phyloP scores from a whole-genome alignment of 345 rosid species.

The Pistacia atlantica region DNA sequence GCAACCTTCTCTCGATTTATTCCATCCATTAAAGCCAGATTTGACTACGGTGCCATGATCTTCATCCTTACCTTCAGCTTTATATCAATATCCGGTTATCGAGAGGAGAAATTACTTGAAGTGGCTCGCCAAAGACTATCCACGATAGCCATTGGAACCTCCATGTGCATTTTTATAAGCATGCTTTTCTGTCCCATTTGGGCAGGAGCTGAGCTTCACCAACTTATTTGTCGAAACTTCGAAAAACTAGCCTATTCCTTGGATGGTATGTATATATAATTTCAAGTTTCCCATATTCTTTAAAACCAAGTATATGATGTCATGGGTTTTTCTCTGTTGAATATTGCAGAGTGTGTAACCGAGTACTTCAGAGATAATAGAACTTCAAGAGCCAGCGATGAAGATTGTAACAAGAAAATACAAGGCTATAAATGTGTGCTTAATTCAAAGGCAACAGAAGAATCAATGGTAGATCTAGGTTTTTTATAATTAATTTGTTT shows the following conservation, averaged over 20 bases:
- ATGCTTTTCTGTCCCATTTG: constrained; percentile 65
- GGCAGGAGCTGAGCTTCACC: constrained; percentile 81
- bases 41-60: constrained; percentile 76
- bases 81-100: constrained; percentile 65
- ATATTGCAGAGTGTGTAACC: constrained; percentile 46
- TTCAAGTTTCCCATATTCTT: too few relatives aligned
- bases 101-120: constrained; percentile 53
- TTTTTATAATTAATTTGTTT: not conserved
- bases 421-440: constrained; percentile 64
- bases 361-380: constrained; percentile 48
- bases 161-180: constrained; percentile 60
- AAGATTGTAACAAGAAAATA: constrained; percentile 34
- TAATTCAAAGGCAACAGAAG: constrained; percentile 74
- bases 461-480: constrained; percentile 48
- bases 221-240: constrained; percentile 49
- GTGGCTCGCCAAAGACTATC: constrained; percentile 65
- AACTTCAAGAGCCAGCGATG: constrained; percentile 19
- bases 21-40: constrained; percentile 66
- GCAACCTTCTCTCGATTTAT: constrained; percentile 79
- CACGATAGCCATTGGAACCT: constrained; percentile 62
- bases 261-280: constrained; percentile 44
- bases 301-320: not conserved
- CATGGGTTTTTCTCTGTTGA: not conserved
- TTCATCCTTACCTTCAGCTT: constrained; percentile 83
- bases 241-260: constrained; percentile 64